phyloP scores from a whole-genome alignment of 768 basidiomycete genomes.

The Collybiopsis luxurians region DNA sequence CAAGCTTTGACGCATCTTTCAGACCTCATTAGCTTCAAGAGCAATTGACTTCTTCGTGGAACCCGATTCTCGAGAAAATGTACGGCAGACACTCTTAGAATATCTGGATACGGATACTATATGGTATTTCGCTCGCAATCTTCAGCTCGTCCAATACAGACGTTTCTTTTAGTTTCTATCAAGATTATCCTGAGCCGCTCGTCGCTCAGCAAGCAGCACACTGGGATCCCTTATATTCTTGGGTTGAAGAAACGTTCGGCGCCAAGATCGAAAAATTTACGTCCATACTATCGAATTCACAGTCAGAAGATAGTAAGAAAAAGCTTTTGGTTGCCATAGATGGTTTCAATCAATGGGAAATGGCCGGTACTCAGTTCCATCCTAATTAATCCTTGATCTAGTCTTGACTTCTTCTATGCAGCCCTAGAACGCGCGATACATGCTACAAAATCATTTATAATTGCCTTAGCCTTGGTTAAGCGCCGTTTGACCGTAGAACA shows the following conservation, averaged over 20 bases:
- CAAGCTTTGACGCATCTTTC: conserved; percentile 5
- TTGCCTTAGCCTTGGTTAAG: conserved; percentile 80
- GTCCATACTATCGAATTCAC: conserved; percentile 68
- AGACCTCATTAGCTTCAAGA: conserved; percentile 92
- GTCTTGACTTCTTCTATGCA: conserved; percentile 25
- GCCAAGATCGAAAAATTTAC: conserved; percentile 67
- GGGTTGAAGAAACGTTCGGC: conserved; percentile 67
- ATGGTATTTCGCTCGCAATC: conserved; percentile 53
- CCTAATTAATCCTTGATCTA: background rate
- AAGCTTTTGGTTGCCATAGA: conserved; percentile 58
- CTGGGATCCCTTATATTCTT: conserved; percentile 87
- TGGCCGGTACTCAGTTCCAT: conserved; percentile 68
- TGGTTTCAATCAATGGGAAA: conserved; percentile 75
- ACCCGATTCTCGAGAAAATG: conserved; percentile 51
- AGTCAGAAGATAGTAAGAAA: conserved; percentile 65
- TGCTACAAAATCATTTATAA: conserved; percentile 86
- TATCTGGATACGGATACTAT: conserved; percentile 96
- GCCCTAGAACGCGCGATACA: conserved; percentile 92
- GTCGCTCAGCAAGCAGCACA: conserved; percentile 75
- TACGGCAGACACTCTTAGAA: conserved; percentile 66
- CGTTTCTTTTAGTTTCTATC: conserved; percentile 65
- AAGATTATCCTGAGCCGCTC: conserved; percentile 71
- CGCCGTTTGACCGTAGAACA: conserved; percentile 76
- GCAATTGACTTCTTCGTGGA: conserved; percentile 80
- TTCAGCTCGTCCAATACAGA: background rate